Evolutionary conservation across 2,329 filamentous ascomycete genomes (phyloP).

Genomic region (Alternaria arbusti): DNA sequence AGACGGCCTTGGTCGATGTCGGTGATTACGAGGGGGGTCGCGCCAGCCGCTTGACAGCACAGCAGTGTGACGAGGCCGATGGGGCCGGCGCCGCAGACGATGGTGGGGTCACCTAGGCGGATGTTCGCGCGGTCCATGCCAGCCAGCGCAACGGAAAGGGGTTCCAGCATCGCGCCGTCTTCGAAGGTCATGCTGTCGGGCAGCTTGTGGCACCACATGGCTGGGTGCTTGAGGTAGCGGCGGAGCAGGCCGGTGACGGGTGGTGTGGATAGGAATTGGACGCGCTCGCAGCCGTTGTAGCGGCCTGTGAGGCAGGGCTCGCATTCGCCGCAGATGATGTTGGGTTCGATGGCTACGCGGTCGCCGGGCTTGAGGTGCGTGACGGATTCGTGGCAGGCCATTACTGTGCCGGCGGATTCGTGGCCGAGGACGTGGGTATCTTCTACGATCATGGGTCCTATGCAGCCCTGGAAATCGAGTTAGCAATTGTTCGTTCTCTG

Average conservation of each 20-base stretch:
- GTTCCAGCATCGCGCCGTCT: conserved; percentile 88
- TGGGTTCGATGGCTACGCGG: conserved; percentile 91
- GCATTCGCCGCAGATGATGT: conserved; percentile 89
- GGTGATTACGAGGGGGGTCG: conserved; percentile 89
- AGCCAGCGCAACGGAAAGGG: conserved; percentile 85
- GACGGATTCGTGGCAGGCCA: conserved; percentile 83
- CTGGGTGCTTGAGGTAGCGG: conserved; percentile 93
- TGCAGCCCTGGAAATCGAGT: conserved; percentile 64
- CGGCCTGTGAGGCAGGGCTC: conserved; percentile 89
- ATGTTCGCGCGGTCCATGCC: conserved; percentile 84
- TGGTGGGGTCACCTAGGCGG: conserved; percentile 81
- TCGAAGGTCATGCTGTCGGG: conserved; percentile 85
- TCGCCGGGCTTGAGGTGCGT: conserved; percentile 81
- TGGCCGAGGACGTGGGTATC: conserved; percentile 92
- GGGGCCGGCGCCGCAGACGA: conserved; percentile 91
- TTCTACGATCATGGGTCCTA: conserved; percentile 92
- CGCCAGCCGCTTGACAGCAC: conserved; percentile 80
- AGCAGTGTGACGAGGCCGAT: conserved; percentile 90
- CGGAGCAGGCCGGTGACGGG: conserved; percentile 86
- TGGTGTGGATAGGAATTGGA: conserved; percentile 88
- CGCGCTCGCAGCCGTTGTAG: conserved; percentile 91
- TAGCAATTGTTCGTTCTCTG: not conserved
- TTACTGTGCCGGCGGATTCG: conserved; percentile 83
- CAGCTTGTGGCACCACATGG: conserved; percentile 95
- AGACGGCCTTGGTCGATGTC: conserved; percentile 90